These are phyloP conservation scores for Melampsora americana DNA, from an alignment of 1,284 basidiomycete species.

Conservation along the genomic window DNA sequence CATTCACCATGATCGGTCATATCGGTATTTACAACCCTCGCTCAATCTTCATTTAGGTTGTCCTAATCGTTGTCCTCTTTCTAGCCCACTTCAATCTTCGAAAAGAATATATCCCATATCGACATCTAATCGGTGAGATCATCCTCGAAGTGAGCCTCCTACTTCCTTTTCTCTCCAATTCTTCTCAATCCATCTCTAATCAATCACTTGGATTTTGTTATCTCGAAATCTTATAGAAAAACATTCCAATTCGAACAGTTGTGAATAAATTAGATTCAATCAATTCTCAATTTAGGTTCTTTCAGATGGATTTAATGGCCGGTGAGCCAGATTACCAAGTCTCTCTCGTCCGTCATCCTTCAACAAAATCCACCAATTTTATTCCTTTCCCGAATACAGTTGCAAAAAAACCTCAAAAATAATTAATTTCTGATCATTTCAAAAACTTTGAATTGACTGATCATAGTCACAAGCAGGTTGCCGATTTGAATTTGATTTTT, in stretches of 20 bases:
- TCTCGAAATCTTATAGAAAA: constrained; percentile 65
- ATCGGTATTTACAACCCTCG: constrained; percentile 62
- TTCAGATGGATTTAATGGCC: constrained; percentile 94
- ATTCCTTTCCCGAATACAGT: neutral
- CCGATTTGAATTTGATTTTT: constrained; percentile 88
- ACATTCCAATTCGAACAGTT: constrained; percentile 73
- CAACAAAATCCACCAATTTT: constrained; percentile 32
- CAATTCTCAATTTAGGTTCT: constrained; percentile 82
- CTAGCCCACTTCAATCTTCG: constrained; percentile 80
- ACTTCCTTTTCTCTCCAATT: constrained; percentile 43
- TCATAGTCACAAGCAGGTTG: constrained; percentile 75
- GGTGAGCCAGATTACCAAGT: constrained; percentile 82
- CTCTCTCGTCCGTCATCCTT: constrained; percentile 66
- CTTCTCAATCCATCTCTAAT: constrained; percentile 8
- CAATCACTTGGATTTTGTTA: neutral
- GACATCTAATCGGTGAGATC: constrained; percentile 82
- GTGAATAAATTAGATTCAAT: constrained; percentile 93
- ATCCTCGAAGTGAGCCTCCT: constrained; percentile 71
- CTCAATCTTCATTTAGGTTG: neutral
- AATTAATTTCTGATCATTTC: too few relatives aligned
- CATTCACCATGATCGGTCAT: constrained; percentile 86
- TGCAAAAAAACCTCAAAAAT: neutral
- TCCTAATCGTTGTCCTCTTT: constrained; percentile 44
- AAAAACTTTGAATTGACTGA: neutral
- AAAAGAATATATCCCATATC: constrained; percentile 85